Evolutionary conservation across 257 asterid species (phyloP).

Genomic region (Penstemon eatonii): DNA sequence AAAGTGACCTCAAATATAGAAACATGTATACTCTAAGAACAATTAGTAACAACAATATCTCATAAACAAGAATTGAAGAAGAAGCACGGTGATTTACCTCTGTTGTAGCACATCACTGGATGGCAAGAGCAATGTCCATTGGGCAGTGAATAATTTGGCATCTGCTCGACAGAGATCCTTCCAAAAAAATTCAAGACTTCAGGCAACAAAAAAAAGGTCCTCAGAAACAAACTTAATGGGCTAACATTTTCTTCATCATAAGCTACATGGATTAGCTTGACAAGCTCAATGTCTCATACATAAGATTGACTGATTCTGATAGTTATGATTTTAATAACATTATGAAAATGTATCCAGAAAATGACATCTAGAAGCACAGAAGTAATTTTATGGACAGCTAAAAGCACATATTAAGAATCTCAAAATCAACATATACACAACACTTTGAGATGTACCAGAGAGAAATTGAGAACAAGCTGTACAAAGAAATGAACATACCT

Average conservation of each 20-base stretch:
- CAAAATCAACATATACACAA: not conserved
- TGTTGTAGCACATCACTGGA: slow-evolving; percentile 80
- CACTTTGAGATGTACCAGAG: slow-evolving; percentile 6
- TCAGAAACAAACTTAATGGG: slow-evolving; percentile 6
- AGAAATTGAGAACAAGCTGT: slow-evolving; percentile 18
- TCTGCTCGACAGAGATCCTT: slow-evolving; percentile 95
- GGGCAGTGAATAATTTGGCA: slow-evolving; percentile 77
- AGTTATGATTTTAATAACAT: slow-evolving; percentile 7
- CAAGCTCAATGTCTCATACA: slow-evolving; percentile 14
- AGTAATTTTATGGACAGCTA: slow-evolving; percentile 5
- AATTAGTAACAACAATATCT: slow-evolving; percentile 2
- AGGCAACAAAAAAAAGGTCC: slow-evolving; percentile 23
- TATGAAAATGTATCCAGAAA: not conserved
- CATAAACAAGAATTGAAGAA: slow-evolving; percentile 21
- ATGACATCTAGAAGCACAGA: slow-evolving; percentile 16
- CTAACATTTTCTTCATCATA: slow-evolving; percentile 13
- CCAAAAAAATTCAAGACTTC: slow-evolving; percentile 37
- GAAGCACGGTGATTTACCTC: slow-evolving; percentile 53
- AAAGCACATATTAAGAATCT: not conserved
- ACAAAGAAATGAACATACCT: slow-evolving; percentile 53
- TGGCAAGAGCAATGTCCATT: slow-evolving; percentile 90
- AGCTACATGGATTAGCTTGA: slow-evolving; percentile 8
- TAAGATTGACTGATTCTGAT: not conserved
- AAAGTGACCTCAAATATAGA: slow-evolving; percentile 9
- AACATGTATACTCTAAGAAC: slow-evolving; percentile 6